phyloP scores from a whole-genome alignment of 1,284 basidiomycete species.

The Cutaneotrichosporon dermatis region DNA sequence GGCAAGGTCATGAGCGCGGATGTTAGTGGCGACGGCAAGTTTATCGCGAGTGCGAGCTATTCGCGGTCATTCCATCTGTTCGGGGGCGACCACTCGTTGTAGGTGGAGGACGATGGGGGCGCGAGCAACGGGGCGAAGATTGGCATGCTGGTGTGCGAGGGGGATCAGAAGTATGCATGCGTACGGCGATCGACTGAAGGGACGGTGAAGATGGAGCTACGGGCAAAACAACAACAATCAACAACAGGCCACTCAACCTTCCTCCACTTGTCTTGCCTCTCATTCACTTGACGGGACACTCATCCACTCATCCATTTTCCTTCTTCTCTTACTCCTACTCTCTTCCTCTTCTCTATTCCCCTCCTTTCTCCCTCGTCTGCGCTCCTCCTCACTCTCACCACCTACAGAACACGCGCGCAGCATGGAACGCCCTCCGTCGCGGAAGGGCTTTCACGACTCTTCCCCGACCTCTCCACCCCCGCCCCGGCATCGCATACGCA shows the following conservation, averaged over 20 bases:
- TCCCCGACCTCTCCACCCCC: neutral
- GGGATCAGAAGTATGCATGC: neutral
- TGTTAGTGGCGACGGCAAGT: conserved; percentile 71
- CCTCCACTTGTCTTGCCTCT: too few species aligned
- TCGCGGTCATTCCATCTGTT: conserved; percentile 91
- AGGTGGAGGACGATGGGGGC: neutral
- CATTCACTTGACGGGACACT: too few species aligned
- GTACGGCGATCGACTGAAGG: neutral
- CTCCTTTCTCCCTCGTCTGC: neutral
- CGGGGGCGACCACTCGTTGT: conserved; percentile 56
- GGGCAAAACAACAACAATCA: too few species aligned
- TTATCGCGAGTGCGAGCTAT: conserved; percentile 84
- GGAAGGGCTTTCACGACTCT: neutral
- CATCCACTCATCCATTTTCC: too few species aligned
- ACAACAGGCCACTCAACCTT: too few species aligned
- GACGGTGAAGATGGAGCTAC: too few species aligned
- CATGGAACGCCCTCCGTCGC: neutral
- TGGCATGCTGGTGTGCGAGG: neutral
- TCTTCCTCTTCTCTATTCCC: neutral
- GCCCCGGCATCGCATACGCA: neutral
- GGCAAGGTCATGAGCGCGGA: conserved; percentile 99
- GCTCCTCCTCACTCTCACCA: neutral
- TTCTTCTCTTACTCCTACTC: too few species aligned
- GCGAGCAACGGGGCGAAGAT: too few species aligned
- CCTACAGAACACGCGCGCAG: neutral